phyloP scores from a whole-genome alignment of 2,329 filamentous ascomycete species.

The Paecilomyces fulvus region DNA sequence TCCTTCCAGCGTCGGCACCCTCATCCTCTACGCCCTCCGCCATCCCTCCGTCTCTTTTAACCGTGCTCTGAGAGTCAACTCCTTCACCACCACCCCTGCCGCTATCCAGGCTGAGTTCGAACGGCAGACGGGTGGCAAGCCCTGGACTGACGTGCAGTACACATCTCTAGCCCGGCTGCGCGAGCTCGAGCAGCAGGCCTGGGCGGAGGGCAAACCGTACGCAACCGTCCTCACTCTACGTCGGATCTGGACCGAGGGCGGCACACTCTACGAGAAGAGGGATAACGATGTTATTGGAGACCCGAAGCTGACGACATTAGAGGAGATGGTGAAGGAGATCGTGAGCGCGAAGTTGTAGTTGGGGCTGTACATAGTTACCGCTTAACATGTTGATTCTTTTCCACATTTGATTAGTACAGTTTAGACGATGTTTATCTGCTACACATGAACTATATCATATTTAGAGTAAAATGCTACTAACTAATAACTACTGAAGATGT shows the following conservation, averaged over 20 bases:
- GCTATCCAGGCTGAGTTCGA: conserved; percentile 60
- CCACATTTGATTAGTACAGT: no score
- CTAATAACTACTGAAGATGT: conserved; percentile 1
- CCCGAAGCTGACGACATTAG: conserved; percentile 46
- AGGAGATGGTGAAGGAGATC: conserved; percentile 33
- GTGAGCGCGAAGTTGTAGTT: neutral
- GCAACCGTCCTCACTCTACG: conserved; percentile 54
- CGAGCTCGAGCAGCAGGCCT: conserved; percentile 51
- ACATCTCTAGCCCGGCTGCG: conserved; percentile 48
- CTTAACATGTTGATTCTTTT: no score
- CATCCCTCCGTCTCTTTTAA: conserved; percentile 48
- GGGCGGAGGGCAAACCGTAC: conserved; percentile 43
- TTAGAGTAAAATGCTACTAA: no score
- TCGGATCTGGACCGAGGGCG: conserved; percentile 65
- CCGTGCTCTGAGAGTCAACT: conserved; percentile 58
- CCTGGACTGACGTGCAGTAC: conserved; percentile 45
- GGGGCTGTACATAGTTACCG: no score
- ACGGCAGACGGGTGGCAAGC: conserved; percentile 49
- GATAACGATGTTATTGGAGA: conserved; percentile 56
- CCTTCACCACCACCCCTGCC: conserved; percentile 58
- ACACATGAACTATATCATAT: no score
- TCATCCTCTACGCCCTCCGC: conserved; percentile 54
- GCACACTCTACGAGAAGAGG: conserved; percentile 60
- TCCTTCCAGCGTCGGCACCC: conserved; percentile 51
- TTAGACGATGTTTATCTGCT: no score